Evolutionary conservation across 805 yeast genomes (phyloP), one percentile per base, ranked within the genome.

Genomic region (Candida insectorum): DNA sequence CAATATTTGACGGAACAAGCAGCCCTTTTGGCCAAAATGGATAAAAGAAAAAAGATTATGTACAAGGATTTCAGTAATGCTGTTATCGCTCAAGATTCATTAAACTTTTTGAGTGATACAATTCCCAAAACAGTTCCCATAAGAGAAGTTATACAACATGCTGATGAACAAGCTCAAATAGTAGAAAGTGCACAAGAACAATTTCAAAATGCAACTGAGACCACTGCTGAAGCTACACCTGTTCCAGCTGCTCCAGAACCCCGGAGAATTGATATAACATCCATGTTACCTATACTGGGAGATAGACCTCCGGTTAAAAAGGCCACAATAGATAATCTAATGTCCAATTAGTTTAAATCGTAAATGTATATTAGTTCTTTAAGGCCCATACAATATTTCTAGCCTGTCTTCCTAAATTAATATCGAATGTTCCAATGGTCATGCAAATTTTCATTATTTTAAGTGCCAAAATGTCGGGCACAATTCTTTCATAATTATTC

Each of bases 1-100:
- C 80, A 79, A 54, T 75, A 77, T 48, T 67, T 84, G 40, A 71
- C 85, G 1, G 86, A 80, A 50, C 85, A 81, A 50, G 88, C 93
- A 0, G 64, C 77, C 5, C 56, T 79, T 36, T 63, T 69, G 15
- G 84, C 94, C 20, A 75, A 77, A 45, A 62, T 77, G 23, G 82
- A 77, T 18, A 77, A 77, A 41, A 62, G 91, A 28, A 81, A 81
- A 62, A 81, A 79, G 44, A 59, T 85, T n/a, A 71, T 67, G 35
- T 85, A 85, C 54, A 69, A 72, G 30, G 94, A 85, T 53, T 75
- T 84, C 50, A 74, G 86, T 23, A 62, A 65, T 26, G 86, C 82
- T 1, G 87, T 81, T 3, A 47, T 66, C 16, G 62, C 65, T 32
- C 75, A 71, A 40, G 86, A 80, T 29, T 71, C 79, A 23, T 64